phyloP scores from a whole-genome alignment of 2,329 filamentous ascomycete genomes.

The Capronia coronata region DNA sequence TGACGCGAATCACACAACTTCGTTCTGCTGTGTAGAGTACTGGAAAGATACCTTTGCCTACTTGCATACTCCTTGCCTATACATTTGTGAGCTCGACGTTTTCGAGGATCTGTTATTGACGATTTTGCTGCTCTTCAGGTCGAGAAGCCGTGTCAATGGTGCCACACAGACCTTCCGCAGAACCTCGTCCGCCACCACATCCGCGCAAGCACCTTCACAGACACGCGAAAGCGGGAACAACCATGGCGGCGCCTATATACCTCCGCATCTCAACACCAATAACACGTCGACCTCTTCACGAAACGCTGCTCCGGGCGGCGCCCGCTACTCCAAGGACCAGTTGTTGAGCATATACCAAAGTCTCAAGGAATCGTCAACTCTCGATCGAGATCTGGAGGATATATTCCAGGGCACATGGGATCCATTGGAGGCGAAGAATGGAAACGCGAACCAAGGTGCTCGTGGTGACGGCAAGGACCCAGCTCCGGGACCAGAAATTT shows the following conservation, averaged over 20 bases:
- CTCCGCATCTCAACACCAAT: conserved; percentile 53
- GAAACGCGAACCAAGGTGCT: conserved; percentile 62
- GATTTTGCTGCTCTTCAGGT: conserved; percentile 39
- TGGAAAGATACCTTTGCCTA: background rate
- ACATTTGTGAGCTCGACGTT: background rate
- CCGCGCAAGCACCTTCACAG: conserved; percentile 35
- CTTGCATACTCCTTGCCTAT: background rate
- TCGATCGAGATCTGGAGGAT: conserved; percentile 56
- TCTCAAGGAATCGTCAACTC: conserved; percentile 48
- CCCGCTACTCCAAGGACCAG: conserved; percentile 72
- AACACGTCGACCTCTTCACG: conserved; percentile 41
- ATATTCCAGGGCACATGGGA: conserved; percentile 75
- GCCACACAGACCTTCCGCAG: conserved; percentile 62
- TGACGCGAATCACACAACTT: background rate
- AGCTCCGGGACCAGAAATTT: conserved; percentile 78
- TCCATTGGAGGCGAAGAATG: conserved; percentile 57
- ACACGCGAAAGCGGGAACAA: conserved; percentile 39
- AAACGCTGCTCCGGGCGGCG: conserved; percentile 48
- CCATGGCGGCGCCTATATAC: conserved; percentile 51
- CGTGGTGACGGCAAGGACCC: conserved; percentile 65
- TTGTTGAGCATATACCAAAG: conserved; percentile 66
- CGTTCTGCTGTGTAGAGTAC: background rate
- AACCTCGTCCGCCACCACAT: conserved; percentile 53
- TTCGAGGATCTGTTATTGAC: conserved; percentile 4
- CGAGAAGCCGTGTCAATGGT: conserved; percentile 57